Evolutionary conservation across 805 yeast species (phyloP), one percentile per base, ranked within the genome.

Genomic region (Hanseniaspora occidentalis): DNA sequence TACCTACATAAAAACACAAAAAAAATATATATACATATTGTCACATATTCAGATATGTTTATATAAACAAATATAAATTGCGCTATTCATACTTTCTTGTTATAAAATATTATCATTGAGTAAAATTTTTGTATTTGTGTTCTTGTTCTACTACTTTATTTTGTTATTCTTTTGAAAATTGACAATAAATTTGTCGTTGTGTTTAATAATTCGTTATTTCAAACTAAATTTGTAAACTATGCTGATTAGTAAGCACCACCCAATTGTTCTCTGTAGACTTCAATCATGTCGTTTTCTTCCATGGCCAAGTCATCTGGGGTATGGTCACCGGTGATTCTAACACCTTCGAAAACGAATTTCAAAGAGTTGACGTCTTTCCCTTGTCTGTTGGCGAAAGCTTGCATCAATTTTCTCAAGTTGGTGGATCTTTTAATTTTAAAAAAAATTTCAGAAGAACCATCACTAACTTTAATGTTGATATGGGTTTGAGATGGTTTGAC

Each of bases 371-470:
- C 65, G 48, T 81, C 77, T 61, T 89, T 89, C 35, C 97, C 97
- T 57, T 89, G 95, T 69, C 98, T 83, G 66, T 88, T 88, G 61
- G 97, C 94, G 61, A 89, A 92, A 10, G 96, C 95, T 56, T 89
- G 97, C 86, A 92, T 89, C 54, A 92, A 77, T 66, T 95, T 83
- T 62, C 76, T 83, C 69, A 92, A 73, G 37, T 89, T 95, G 4
- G 98, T 92, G 31, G 88, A 71, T 64, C 84, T 75, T 67, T 88
- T 86, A 62, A 92, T 89, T 63, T 89, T 88, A 78, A 92, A 92
- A 62, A 82, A 86, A 47, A 92, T 88, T 61, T 92, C 99, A 17
- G 94, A 81, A 40, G 80, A 71, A 37, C 95, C 94, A 61, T 92
- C 98, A 26, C 94, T 79, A 37, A 92, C 98, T 62, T 85, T 86